Evolutionary conservation across 2,329 filamentous ascomycete genomes (phyloP), one percentile per base, ranked within the genome.

Genomic region (Ophiocordyceps camponoti-saundersi): DNA sequence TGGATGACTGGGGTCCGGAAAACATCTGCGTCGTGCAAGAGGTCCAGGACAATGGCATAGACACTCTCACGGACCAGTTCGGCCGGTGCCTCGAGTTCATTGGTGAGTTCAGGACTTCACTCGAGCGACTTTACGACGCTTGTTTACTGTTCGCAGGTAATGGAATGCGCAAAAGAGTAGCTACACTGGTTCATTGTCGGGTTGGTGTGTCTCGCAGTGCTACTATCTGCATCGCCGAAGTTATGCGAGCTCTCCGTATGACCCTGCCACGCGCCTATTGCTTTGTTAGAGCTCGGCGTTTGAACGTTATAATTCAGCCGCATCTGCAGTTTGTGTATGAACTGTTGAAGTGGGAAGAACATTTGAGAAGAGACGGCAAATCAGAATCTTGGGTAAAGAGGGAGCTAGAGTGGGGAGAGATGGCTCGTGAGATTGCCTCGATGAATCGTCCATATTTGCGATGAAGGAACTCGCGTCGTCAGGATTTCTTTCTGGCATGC

Each of bases 271-370:
- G 85, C 47, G 92, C 92, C 49, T 98, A 98, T 64, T 96, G 92
- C 62, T 96, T 90, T 62, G 92, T 98, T 36, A 81, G 92, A 30
- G 92, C 92, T 20, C 77, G 92, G 46, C 75, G 92, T 50, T 71
- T 98, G 44, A 98, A 98, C 59, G 92, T 98, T 46, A 98, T 98
- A 52, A 96, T 98, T 52, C 92, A 98, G 62, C 92, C 92, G 13
- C 90, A 98, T 67, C 72, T 98, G 48, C 77, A 87, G 49, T 98
- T 98, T 65, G 84, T 85, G 54, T 95, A 96, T 59, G 92, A 98
- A 65, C 74, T 98, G 29, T 72, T 98, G 45, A 93, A 93, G 62
- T 96, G 90, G 87, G 92, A 98, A 64, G 90, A 95, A 62, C 64
- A 74, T 30, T 77, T 89, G 50, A 77, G 75, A 57, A 57, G 59